Evolutionary conservation across 2,329 filamentous ascomycete genomes (phyloP).

Genomic region (Penicillium sclerotigenum): DNA sequence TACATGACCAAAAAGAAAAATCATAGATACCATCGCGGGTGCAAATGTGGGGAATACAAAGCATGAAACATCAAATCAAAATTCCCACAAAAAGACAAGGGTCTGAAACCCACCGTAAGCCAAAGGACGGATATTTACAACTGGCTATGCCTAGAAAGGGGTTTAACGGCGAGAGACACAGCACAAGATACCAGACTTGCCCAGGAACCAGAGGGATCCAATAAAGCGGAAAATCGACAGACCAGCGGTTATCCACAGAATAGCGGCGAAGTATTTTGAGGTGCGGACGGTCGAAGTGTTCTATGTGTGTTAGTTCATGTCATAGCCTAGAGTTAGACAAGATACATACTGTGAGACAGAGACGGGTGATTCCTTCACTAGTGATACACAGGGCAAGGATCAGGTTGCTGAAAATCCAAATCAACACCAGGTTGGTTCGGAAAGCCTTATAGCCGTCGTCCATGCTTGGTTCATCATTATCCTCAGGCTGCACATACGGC

Average conservation of each 20-base stretch:
- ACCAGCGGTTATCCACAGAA: constrained; percentile 81
- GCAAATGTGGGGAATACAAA: constrained; percentile 4
- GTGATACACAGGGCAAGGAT: constrained; percentile 80
- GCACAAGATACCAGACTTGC: constrained; percentile 89
- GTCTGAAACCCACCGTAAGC: neutral
- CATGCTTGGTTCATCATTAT: constrained; percentile 76
- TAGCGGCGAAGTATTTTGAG: constrained; percentile 82
- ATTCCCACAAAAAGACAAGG: neutral
- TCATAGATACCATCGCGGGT: neutral
- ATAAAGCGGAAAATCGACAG: constrained; percentile 82
- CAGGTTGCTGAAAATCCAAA: constrained; percentile 92
- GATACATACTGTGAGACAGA: constrained; percentile 76
- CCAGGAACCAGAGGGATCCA: constrained; percentile 88
- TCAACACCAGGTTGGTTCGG: constrained; percentile 85
- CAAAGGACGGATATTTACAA: constrained; percentile 8
- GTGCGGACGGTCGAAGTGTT: constrained; percentile 67
- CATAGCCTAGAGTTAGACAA: neutral
- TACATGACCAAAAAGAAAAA: neutral
- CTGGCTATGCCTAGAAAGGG: neutral
- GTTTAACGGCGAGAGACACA: constrained; percentile 75
- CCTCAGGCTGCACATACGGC: constrained; percentile 71
- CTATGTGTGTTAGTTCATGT: constrained; percentile 37
- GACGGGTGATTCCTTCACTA: constrained; percentile 74
- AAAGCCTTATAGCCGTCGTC: constrained; percentile 99
- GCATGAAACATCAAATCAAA: neutral